Percentiles rank a stretch among this genome's conserved stretches.
These are phyloP conservation scores for Diaporthe ampelina DNA, from an alignment of 2,329 filamentous ascomycete species.

Conservation along the genomic window DNA sequence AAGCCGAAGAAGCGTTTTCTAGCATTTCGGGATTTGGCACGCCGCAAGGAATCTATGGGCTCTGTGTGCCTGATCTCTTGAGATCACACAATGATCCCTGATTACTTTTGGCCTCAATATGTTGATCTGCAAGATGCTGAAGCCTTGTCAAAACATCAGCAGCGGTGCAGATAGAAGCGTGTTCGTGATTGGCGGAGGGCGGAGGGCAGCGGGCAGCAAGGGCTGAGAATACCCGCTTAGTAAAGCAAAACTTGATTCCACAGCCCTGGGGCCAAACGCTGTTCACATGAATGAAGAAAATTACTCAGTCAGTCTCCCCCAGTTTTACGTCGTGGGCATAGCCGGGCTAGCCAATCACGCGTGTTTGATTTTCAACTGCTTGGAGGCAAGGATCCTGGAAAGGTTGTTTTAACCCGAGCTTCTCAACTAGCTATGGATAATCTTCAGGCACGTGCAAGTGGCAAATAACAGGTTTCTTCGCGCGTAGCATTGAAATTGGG, in stretches of 20 bases:
- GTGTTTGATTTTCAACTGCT: conserved; percentile 39
- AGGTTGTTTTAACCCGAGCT: conserved; percentile 15
- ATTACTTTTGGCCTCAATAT: neutral
- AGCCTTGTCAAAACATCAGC: too few species aligned
- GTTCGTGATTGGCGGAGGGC: neutral
- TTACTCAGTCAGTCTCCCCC: neutral
- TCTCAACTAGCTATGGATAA: too few species aligned
- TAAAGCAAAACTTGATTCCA: too few species aligned
- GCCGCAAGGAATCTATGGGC: neutral
- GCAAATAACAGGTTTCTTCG: too few species aligned
- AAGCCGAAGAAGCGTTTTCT: neutral
- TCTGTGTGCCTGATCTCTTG: neutral
- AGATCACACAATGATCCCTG: neutral
- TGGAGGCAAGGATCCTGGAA: conserved; percentile 12
- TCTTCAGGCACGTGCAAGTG: too few species aligned
- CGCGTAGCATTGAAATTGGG: too few species aligned
- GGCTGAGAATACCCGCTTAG: too few species aligned
- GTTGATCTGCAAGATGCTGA: too few species aligned
- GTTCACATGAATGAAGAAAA: too few species aligned
- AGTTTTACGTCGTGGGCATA: conserved; percentile 34
- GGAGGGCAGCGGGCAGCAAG: too few species aligned
- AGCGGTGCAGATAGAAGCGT: neutral
- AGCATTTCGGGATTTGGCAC: neutral
- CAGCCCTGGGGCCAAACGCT: too few species aligned
- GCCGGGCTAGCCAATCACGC: conserved; percentile 39